Percentiles rank a stretch among this genome's conserved stretches.
Evolutionary conservation across 2,329 filamentous ascomycete genomes (phyloP).

Genomic region (Ophiostoma novo-ulmi): DNA sequence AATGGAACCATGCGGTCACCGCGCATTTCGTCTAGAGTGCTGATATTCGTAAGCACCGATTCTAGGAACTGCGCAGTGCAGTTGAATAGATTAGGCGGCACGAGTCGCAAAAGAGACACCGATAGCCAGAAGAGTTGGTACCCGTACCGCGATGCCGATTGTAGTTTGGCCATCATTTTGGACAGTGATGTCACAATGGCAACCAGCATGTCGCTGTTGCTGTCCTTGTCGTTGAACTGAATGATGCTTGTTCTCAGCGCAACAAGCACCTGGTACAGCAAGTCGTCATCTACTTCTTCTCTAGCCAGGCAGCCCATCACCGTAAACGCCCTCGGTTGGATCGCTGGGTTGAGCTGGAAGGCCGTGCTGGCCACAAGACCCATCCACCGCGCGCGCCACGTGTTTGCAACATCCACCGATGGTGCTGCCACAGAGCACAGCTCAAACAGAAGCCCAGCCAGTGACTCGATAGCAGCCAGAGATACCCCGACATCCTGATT

Average conservation of each 20-base stretch:
- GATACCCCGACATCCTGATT: constrained; percentile 49
- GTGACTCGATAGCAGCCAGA: constrained; percentile 54
- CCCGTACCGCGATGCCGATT: constrained; percentile 61
- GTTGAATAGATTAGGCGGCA: constrained; percentile 59
- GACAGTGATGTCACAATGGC: constrained; percentile 62
- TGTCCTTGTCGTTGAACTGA: constrained; percentile 48
- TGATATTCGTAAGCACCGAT: constrained; percentile 59
- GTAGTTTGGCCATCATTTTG: constrained; percentile 66
- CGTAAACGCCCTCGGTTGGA: constrained; percentile 63
- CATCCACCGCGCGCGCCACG: constrained; percentile 69
- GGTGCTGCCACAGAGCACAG: constrained; percentile 59
- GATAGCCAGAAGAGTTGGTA: constrained; percentile 67
- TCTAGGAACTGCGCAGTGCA: constrained; percentile 61
- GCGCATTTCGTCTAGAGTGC: constrained; percentile 54
- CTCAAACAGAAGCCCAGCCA: constrained; percentile 59
- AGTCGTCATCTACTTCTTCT: constrained; percentile 67
- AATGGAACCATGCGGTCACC: constrained; percentile 55
- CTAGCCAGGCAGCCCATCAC: constrained; percentile 66
- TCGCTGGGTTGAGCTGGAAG: constrained; percentile 67
- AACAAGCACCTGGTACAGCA: constrained; percentile 66
- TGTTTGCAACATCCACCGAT: constrained; percentile 59
- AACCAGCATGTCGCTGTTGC: constrained; percentile 62
- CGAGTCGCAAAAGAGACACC: constrained; percentile 59
- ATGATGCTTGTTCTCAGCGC: constrained; percentile 59
- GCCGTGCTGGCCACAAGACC: constrained; percentile 66